Conservation (phyloP, 2,329 filamentous ascomycete species). For the Aspergillus novofumigatus region DNA sequence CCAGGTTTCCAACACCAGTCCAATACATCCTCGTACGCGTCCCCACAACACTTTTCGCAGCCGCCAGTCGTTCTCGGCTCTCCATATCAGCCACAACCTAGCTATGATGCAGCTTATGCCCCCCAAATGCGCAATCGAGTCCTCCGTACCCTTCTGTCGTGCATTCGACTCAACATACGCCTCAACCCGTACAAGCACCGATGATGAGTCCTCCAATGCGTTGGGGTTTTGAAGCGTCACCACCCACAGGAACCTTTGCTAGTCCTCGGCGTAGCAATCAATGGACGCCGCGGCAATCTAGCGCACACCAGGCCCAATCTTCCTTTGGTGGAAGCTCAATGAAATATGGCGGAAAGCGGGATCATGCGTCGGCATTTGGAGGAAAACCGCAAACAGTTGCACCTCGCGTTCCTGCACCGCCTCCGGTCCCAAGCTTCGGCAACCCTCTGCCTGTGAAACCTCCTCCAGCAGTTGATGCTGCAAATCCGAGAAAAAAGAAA, state of each 20-base stretch:
- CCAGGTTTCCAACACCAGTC: slow-evolving; percentile 20
- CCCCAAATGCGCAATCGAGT: slow-evolving; percentile 18
- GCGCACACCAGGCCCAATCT: slow-evolving; percentile 18
- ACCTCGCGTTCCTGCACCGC: slow-evolving; percentile 35
- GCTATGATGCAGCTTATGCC: slow-evolving; percentile 25
- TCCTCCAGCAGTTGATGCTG: slow-evolving; percentile 31
- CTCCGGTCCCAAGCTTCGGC: slow-evolving; percentile 43
- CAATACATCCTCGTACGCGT: slow-evolving; percentile 16
- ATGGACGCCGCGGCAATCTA: slow-evolving; percentile 21
- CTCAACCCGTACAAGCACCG: slow-evolving; percentile 29
- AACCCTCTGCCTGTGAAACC: slow-evolving; percentile 42
- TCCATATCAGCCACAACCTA: slow-evolving; percentile 23
- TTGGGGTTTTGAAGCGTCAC: slow-evolving; percentile 52
- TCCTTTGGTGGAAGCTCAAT: slow-evolving; percentile 13
- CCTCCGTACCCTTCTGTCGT: slow-evolving; percentile 16
- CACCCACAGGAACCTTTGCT: slow-evolving; percentile 46
- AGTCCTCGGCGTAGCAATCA: slow-evolving; percentile 28
- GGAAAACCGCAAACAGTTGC: slow-evolving; percentile 26
- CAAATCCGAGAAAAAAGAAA: slow-evolving; percentile 39
- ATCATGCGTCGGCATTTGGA: slow-evolving; percentile 34
- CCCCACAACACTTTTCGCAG: slow-evolving; percentile 25
- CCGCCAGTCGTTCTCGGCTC: slow-evolving; percentile 16
- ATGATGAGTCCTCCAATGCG: slow-evolving; percentile 54
- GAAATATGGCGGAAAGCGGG: slow-evolving; percentile 32
- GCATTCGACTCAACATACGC: slow-evolving; percentile 20